Evolutionary conservation across 305 asterid species (phyloP).

Genomic region (Fraxinus ornus): DNA sequence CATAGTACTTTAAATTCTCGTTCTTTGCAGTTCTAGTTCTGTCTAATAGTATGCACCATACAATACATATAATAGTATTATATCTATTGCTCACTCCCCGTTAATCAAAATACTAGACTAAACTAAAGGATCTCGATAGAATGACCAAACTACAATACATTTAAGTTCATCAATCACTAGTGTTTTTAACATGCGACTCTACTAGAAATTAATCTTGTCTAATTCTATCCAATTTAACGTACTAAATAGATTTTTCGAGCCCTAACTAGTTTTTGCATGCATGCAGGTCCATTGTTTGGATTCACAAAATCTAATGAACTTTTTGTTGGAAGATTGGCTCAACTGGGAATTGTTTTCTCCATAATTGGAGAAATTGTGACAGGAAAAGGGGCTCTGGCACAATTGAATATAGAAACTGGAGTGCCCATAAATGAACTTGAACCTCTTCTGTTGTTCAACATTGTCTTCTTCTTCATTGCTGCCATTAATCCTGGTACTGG

Average conservation of each 20-base stretch:
- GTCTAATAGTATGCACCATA: neutral
- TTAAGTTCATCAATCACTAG: neutral
- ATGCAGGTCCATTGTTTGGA: conserved; percentile 79
- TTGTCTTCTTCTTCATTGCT: conserved; percentile 84
- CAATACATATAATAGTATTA: no score
- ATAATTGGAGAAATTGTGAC: conserved; percentile 83
- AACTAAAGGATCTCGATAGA: neutral
- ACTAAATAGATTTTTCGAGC: neutral
- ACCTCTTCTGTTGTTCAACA: conserved; percentile 83
- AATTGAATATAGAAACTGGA: conserved; percentile 86
- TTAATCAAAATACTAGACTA: neutral
- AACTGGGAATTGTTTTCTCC: conserved; percentile 86
- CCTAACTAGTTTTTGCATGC: neutral
- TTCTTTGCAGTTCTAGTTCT: neutral
- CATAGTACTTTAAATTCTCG: neutral
- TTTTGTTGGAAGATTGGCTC: conserved; percentile 95
- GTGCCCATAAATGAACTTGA: conserved; percentile 83
- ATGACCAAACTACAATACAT: neutral
- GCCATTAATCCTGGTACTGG: conserved; percentile 96
- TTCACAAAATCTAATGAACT: conserved; percentile 92
- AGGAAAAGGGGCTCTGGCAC: conserved; percentile 96
- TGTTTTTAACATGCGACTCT: neutral
- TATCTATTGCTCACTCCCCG: neutral
- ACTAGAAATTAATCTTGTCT: neutral
- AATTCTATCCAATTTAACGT: neutral